Evolutionary conservation across 2,329 filamentous ascomycete genomes (phyloP).

Genomic region (Kalmusia sp.): DNA sequence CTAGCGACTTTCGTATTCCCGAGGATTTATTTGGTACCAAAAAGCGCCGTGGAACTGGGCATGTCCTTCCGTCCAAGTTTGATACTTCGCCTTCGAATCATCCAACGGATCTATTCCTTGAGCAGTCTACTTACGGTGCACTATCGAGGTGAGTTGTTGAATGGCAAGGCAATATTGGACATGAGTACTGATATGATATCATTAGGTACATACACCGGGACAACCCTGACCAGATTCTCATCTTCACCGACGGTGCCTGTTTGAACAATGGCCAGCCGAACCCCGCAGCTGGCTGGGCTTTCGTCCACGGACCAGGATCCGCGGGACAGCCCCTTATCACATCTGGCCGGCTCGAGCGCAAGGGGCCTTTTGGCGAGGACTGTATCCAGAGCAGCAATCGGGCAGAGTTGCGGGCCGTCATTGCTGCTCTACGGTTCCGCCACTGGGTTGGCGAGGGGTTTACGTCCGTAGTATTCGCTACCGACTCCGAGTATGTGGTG

Average conservation of each 20-base stretch:
- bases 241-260: slow-evolving; percentile 58
- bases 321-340: not conserved
- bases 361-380: slow-evolving; percentile 51
- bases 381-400: slow-evolving; percentile 58
- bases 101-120: not conserved
- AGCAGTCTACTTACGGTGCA: not conserved
- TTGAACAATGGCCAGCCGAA: slow-evolving; percentile 50
- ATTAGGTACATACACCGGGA: slow-evolving; percentile 6
- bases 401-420: slow-evolving; percentile 63
- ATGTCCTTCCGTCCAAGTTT: slow-evolving; percentile 4
- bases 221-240: slow-evolving; percentile 32
- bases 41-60: slow-evolving; percentile 6
- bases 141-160: not conserved
- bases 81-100: not conserved
- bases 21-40: not conserved
- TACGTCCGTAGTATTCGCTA: slow-evolving; percentile 59
- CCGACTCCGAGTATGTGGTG: slow-evolving; percentile 61
- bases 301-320: slow-evolving; percentile 27
- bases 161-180: not conserved
- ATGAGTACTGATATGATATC: not conserved
- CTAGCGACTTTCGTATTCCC: not conserved
- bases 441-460: slow-evolving; percentile 54
- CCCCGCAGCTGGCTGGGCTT: slow-evolving; percentile 22
- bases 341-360: slow-evolving; percentile 48
- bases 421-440: slow-evolving; percentile 57